Base-by-base conservation (phyloP, 139 green algal species). In the Chlorella sp. region DNA sequence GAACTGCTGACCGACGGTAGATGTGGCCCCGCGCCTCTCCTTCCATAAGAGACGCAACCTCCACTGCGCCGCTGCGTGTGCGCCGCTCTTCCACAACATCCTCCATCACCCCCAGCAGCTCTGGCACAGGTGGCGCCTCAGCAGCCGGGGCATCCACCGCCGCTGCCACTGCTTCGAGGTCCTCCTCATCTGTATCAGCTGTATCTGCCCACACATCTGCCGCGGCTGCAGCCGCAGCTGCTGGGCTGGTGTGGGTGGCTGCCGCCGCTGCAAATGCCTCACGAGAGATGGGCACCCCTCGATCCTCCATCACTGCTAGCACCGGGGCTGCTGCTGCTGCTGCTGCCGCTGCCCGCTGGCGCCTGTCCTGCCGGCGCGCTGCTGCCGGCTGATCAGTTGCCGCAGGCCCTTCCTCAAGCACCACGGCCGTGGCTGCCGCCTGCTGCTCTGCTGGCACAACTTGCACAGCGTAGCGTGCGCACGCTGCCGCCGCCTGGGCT, bases 231-330 rank as follows among this genome's bases (percentile, higher is more conserved):
- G 34, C 32, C 17, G 51, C 47, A 15, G 74, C 47, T 0, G 55
- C 55, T 21, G 15, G 28, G 44, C n/a, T 39, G 16, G 67, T 34
- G 12, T 73, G 23, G 18, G 44, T 26, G 11, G 72, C 72, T 21
- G 75, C 75, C 1, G 76, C 28, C 25, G 38, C 16, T 41, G 76
- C 60, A 56, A 83, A 74, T 4, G 62, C 78, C 9, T 83, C 78
- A 9, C 83, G 51, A 21, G 83, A 84, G 55, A 87, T 72, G 17
- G 51, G 71, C 62, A 83, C 74, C 2, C 83, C 83, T 60, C 83
- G 25, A 55, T 87, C 83, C 38, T 87, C 83, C 44, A 87, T 15
- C 11, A 87, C 83, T 21, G 73, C 74, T 57, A 87, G 41, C 67
- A 85, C 51, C 23, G 80, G 56, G 3, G 44, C 32, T 5, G 67